phyloP scores from a whole-genome alignment of 2,329 filamentous ascomycete genomes.

The Xylariaceae sp. region DNA sequence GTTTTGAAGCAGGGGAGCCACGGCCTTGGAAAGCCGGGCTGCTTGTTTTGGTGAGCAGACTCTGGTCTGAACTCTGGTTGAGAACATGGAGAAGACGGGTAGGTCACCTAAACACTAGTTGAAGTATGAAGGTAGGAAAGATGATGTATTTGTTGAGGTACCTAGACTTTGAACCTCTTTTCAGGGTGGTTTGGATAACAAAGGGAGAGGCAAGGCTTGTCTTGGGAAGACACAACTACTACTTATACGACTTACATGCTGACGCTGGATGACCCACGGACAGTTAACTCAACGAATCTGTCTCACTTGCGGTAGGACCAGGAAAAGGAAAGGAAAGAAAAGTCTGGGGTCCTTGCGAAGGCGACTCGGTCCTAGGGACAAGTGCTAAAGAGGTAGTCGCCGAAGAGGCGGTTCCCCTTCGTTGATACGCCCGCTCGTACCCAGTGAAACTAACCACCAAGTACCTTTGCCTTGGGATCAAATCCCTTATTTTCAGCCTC shows the following conservation, averaged over 20 bases:
- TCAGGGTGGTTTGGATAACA: constrained; percentile 10
- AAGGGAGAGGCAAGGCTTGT: constrained; percentile 2
- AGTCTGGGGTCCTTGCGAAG: constrained; percentile 6
- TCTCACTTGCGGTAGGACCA: constrained; percentile 2
- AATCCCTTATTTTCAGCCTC: background rate
- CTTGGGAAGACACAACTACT: constrained; percentile 18
- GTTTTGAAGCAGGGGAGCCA: constrained; percentile 28
- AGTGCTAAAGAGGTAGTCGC: background rate
- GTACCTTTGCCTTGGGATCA: background rate
- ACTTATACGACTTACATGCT: constrained; percentile 23
- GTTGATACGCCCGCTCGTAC: background rate
- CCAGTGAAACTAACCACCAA: background rate
- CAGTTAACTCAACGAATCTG: constrained; percentile 14
- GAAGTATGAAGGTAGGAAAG: constrained; percentile 4
- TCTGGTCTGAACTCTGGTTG: constrained; percentile 33
- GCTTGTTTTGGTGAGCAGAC: constrained; percentile 38
- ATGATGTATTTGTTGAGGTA: constrained; percentile 3
- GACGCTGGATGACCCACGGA: constrained; percentile 3
- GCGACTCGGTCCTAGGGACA: constrained; percentile 3
- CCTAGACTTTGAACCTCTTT: background rate
- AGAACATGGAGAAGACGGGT: constrained; percentile 33
- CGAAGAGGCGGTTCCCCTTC: background rate
- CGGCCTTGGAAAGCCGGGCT: constrained; percentile 31
- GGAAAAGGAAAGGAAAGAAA: constrained; percentile 1
- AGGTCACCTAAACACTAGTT: constrained; percentile 7